A percentile compares a stretch with the other conserved stretches of the same genome.
phyloP scores from a whole-genome alignment of 2,329 filamentous ascomycete species.

The Curvularia verruculosa region DNA sequence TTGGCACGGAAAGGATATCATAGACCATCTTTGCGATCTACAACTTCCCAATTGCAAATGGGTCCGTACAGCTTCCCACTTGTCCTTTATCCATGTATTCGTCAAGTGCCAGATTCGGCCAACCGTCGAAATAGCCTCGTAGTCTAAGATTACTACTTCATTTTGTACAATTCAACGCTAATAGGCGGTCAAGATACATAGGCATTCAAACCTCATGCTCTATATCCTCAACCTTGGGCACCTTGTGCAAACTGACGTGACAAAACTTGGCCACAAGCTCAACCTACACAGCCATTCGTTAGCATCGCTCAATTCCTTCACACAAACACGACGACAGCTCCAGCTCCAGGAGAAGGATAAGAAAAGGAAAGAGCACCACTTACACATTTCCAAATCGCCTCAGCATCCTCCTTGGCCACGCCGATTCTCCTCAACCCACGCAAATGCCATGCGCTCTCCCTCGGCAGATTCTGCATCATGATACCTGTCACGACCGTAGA shows the following conservation, averaged over 20 bases:
- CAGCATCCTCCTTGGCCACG: constrained; percentile 53
- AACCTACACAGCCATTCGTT: constrained; percentile 26
- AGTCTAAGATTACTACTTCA: background rate
- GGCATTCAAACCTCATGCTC: constrained; percentile 38
- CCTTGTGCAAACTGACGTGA: constrained; percentile 32
- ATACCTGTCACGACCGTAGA: constrained; percentile 61
- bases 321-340: no score
- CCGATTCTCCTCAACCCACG: constrained; percentile 58
- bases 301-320: constrained; percentile 6
- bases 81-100: no score
- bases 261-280: constrained; percentile 42
- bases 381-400: constrained; percentile 52
- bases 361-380: constrained; percentile 2
- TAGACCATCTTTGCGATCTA: no score
- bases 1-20: no score
- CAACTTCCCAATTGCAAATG: no score
- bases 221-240: constrained; percentile 42
- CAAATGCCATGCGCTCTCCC: constrained; percentile 63
- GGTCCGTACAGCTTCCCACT: no score
- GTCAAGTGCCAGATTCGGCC: background rate
- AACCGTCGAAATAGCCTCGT: background rate
- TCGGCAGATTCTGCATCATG: constrained; percentile 63
- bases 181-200: background rate
- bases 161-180: background rate
- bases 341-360: background rate